Percentiles rank a stretch among this genome's conserved stretches.
Conservation (phyloP, 208 protist species). For the Crithidia thermophila region DNA sequence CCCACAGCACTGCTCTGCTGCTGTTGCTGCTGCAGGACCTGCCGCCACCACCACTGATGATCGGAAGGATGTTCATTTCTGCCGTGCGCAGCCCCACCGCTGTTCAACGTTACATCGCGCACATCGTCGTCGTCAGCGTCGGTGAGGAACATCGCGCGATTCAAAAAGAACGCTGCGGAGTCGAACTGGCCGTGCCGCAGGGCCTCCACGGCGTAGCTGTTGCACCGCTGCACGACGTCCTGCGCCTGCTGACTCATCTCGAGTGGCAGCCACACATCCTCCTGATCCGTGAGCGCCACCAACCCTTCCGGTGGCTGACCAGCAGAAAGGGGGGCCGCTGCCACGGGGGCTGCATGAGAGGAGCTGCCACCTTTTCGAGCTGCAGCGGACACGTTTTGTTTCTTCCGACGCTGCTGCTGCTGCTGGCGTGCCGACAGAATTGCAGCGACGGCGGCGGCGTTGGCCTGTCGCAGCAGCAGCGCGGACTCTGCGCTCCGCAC, state of each 20-base stretch:
- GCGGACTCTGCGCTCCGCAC: slow-evolving; percentile 78
- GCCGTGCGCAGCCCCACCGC: not conserved
- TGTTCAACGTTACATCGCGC: not conserved
- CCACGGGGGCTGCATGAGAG: too few species aligned
- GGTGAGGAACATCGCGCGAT: slow-evolving; percentile 85
- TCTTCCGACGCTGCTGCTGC: not conserved
- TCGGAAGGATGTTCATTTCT: not conserved
- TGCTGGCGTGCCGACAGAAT: slow-evolving; percentile 19
- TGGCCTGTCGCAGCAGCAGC: slow-evolving; percentile 58
- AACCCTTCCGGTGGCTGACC: too few species aligned
- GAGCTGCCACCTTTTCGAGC: too few species aligned
- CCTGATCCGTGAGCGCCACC: slow-evolving; percentile 25
- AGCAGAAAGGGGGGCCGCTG: too few species aligned
- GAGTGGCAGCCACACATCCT: slow-evolving; percentile 32
- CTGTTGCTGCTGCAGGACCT: slow-evolving; percentile 6
- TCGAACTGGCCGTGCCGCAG: slow-evolving; percentile 69
- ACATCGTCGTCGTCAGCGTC: slow-evolving; percentile 35
- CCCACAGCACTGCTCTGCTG: not conserved
- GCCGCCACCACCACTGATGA: slow-evolving; percentile 31
- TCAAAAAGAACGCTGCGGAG: slow-evolving; percentile 62
- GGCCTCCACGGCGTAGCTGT: slow-evolving; percentile 75
- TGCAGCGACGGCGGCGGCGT: slow-evolving; percentile 28
- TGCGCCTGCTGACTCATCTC: slow-evolving; percentile 47
- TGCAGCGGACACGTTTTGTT: not conserved
- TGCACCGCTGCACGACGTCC: slow-evolving; percentile 75